A percentile compares a stretch with the other conserved stretches of the same genome.
Conservation (phyloP, 164 flowering plant species). For the Sextonia rubra region DNA sequence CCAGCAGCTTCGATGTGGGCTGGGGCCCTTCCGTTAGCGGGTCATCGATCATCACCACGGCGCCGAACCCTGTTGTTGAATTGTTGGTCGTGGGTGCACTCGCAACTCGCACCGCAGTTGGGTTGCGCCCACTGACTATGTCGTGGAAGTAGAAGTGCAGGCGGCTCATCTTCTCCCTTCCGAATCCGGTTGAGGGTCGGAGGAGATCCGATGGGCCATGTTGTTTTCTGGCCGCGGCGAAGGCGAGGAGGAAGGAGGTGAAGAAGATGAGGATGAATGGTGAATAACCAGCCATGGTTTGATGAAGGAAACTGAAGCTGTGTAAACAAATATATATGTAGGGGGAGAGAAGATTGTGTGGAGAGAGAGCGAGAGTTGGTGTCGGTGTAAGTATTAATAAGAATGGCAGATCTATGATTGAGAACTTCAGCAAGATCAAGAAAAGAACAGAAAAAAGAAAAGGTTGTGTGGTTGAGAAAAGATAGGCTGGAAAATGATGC, state of each 20-base stretch:
- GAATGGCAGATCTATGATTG: too few relatives aligned
- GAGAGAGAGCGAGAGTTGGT: too few relatives aligned
- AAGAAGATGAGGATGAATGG: not conserved
- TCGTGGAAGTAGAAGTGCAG: slow-evolving; percentile 62
- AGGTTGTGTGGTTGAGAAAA: too few relatives aligned
- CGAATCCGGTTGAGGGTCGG: not conserved
- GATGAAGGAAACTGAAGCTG: too few relatives aligned
- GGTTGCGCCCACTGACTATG: slow-evolving; percentile 37
- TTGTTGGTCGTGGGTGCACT: slow-evolving; percentile 10
- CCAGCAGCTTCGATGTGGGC: slow-evolving; percentile 32
- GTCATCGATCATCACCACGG: slow-evolving; percentile 36
- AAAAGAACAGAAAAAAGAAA: too few relatives aligned
- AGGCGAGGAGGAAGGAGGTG: not conserved
- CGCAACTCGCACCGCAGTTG: slow-evolving; percentile 30
- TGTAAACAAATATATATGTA: too few relatives aligned
- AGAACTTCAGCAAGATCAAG: too few relatives aligned
- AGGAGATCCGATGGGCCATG: not conserved
- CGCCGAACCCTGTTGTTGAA: slow-evolving; percentile 25
- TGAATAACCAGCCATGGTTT: too few relatives aligned
- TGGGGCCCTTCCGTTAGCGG: slow-evolving; percentile 34
- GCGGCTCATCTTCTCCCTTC: slow-evolving; percentile 31
- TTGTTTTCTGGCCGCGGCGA: not conserved
- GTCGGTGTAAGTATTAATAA: too few relatives aligned
- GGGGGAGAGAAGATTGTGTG: too few relatives aligned
- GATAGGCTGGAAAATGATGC: too few relatives aligned